Conservation (phyloP, 176 grass and related monocot genomes). For the Pharus latifolius region DNA sequence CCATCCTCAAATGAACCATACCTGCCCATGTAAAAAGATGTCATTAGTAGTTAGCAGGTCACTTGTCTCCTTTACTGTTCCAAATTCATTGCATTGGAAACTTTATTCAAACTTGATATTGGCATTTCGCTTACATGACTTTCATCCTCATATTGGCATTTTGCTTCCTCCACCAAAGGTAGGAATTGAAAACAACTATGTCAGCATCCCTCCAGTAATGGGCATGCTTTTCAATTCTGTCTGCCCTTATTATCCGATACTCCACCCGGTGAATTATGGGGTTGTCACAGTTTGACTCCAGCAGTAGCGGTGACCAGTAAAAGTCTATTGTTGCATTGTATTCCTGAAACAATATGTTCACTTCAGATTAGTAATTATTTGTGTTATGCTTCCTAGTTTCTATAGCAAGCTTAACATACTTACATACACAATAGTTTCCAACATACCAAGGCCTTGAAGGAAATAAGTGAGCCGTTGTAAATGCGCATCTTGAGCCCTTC, state of each 20-base stretch:
- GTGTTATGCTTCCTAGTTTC: neutral
- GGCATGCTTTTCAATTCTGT: slow-evolving; percentile 62
- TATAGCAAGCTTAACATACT: neutral
- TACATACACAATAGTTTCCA: neutral
- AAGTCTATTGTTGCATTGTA: slow-evolving; percentile 86
- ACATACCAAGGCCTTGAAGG: slow-evolving; percentile 71
- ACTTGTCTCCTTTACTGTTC: neutral
- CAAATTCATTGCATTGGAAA: neutral
- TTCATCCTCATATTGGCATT: slow-evolving; percentile 69
- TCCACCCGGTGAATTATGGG: slow-evolving; percentile 64
- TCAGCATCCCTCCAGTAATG: slow-evolving; percentile 61
- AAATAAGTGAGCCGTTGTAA: slow-evolving; percentile 58
- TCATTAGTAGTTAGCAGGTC: neutral
- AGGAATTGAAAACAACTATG: slow-evolving; percentile 82
- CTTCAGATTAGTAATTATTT: neutral
- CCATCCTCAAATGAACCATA: slow-evolving; percentile 61
- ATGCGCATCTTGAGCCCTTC: slow-evolving; percentile 32
- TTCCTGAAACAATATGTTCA: slow-evolving; percentile 32
- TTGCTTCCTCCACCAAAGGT: slow-evolving; percentile 96
- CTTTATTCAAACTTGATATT: neutral
- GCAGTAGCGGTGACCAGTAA: slow-evolving; percentile 81
- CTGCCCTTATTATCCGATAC: slow-evolving; percentile 60
- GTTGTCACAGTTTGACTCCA: slow-evolving; percentile 86
- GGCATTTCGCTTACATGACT: slow-evolving; percentile 53
- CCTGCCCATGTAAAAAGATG: slow-evolving; percentile 23